Base-by-base conservation (phyloP, 164 flowering plant species). In the Euptelea pleiosperma region DNA sequence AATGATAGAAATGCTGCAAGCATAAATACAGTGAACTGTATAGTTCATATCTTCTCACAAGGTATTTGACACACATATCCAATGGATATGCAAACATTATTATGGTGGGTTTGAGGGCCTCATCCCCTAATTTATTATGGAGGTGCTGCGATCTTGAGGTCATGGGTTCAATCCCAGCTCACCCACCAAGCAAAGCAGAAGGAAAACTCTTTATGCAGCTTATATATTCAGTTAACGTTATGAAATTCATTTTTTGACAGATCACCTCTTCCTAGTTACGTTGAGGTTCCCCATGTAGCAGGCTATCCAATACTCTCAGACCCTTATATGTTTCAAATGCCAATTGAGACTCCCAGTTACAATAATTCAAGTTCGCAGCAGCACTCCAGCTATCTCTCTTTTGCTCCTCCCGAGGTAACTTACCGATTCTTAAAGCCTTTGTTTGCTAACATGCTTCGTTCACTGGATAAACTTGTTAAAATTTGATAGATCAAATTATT, bases 371-470 rank as follows among this genome's bases (percentile, higher is more conserved):
- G 68, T 31, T 63, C 48, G 47, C 59, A 57, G 45, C 73, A 75
- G 66, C 75, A 69, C 12, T 34, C 53, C 37, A 82, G 83, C 81
- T 92, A 87, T 75, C 85, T 92, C 26, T 89, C 98, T 26, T 89
- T 92, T 72, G 82, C 98, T 63, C 98, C 98, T 60, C 98, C 98
- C 35, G 96, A 92, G 89, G 98, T 89, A 68, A 70, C 46, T 60
- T 3, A 12, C 28, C 46, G 25, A 1, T 29, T 34, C 24, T 21
- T 25, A 7, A 11, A 8, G 3, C 10, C 46, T 41, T 35, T 47
- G 10, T 6, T 57, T 7, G 40, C 11, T 53, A 10, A 29, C 35
- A 48, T 48, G 55, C 29, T 42, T 24, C n/a, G 36, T 40, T 19
- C 11, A 36, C 26, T 8, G 24, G 43, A 10, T 43, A 24, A 58